Conservation (phyloP, 495 filamentous ascomycete genomes). For the Tuber aestivum region DNA sequence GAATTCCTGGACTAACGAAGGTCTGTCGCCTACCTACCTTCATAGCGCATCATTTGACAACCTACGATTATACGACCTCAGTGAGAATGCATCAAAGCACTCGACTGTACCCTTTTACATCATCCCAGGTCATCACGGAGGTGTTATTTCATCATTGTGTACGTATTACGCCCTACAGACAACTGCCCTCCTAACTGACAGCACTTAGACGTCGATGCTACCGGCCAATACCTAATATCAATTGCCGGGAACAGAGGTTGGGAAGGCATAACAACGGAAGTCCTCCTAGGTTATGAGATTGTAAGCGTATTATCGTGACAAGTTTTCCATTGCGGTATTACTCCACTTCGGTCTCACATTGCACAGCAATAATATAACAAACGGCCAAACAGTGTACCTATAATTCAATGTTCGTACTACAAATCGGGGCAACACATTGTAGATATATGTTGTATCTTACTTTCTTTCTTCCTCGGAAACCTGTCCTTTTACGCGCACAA, state of each 20-base stretch:
- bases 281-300: conserved; percentile 91
- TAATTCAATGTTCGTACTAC: neutral
- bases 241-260: conserved; percentile 87
- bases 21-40: neutral
- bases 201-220: conserved; percentile 74
- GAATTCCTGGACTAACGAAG: conserved; percentile 5
- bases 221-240: conserved; percentile 82
- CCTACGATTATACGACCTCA: conserved; percentile 81
- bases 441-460: neutral
- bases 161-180: conserved; percentile 1
- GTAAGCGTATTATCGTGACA: conserved; percentile 44
- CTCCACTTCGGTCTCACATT: neutral
- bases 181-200: conserved; percentile 9
- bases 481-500: neutral
- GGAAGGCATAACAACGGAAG: conserved; percentile 90
- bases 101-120: conserved; percentile 88
- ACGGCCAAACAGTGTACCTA: neutral
- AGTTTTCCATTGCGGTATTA: neutral
- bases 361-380: neutral
- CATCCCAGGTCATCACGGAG: conserved; percentile 80
- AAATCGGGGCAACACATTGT: neutral
- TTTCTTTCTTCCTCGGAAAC: neutral
- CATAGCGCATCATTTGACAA: conserved; percentile 85
- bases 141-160: conserved; percentile 69
- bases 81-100: conserved; percentile 56